These are phyloP conservation scores for Syzygium malaccense DNA, from an alignment of 441 rosid species.

Conservation along the genomic window DNA sequence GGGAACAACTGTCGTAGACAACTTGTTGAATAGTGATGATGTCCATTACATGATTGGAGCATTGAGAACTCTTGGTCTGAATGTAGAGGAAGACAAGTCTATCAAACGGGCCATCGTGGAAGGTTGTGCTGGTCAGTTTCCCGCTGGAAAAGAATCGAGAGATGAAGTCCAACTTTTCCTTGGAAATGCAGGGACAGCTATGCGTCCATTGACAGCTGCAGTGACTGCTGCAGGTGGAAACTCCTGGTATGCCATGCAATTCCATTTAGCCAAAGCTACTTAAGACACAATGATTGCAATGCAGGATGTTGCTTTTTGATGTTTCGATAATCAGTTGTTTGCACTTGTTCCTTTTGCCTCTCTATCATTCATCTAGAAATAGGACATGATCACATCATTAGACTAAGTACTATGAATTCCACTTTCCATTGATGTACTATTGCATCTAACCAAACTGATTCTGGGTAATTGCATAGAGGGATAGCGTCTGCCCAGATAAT, in stretches of 20 bases:
- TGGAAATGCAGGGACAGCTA: slow-evolving; percentile 96
- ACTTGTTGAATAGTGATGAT: slow-evolving; percentile 88
- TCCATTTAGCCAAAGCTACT: background rate
- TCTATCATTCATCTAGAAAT: background rate
- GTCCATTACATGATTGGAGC: slow-evolving; percentile 91
- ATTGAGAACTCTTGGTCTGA: slow-evolving; percentile 61
- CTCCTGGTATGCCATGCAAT: slow-evolving; percentile 42
- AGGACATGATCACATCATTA: background rate
- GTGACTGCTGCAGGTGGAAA: slow-evolving; percentile 93
- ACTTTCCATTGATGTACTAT: background rate
- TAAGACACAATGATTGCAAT: background rate
- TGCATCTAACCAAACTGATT: background rate
- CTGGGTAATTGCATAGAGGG: background rate
- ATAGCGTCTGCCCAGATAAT: background rate
- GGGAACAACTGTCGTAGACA: slow-evolving; percentile 91
- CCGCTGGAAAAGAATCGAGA: slow-evolving; percentile 49
- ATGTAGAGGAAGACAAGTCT: slow-evolving; percentile 49
- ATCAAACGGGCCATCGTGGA: slow-evolving; percentile 62
- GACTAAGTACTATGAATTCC: background rate
- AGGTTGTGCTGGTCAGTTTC: slow-evolving; percentile 87
- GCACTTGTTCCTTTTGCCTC: background rate
- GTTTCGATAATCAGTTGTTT: background rate
- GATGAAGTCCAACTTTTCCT: slow-evolving; percentile 71
- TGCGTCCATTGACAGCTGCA: slow-evolving; percentile 99
- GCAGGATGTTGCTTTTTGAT: background rate